A percentile compares a stretch with the other conserved stretches of the same genome.
Evolutionary conservation across 2,329 filamentous ascomycete genomes (phyloP).

Genomic region (Sordariomycetes sp.): DNA sequence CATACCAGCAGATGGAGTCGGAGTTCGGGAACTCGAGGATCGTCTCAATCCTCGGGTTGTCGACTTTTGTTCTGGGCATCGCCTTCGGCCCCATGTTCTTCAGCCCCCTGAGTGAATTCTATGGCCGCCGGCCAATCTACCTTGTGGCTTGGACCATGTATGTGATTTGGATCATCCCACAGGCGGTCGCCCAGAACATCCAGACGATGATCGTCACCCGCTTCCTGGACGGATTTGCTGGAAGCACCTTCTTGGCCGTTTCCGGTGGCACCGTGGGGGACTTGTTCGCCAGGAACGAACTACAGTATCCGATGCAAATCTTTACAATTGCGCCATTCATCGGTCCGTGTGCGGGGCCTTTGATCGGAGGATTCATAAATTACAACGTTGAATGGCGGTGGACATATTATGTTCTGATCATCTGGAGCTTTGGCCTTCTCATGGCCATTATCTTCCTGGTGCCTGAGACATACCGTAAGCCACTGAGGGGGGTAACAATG

Average conservation of each 20-base stretch:
- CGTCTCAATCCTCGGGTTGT: constrained; percentile 72
- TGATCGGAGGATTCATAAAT: constrained; percentile 76
- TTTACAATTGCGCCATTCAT: constrained; percentile 60
- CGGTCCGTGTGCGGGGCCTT: constrained; percentile 49
- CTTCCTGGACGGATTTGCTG: constrained; percentile 68
- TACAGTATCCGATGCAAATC: constrained; percentile 76
- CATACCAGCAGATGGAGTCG: constrained; percentile 65
- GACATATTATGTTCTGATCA: constrained; percentile 78
- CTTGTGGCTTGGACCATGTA: constrained; percentile 66
- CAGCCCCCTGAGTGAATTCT: constrained; percentile 65
- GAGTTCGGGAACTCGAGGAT: constrained; percentile 66
- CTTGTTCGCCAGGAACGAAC: constrained; percentile 57
- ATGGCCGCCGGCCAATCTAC: constrained; percentile 75
- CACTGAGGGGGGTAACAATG: not conserved
- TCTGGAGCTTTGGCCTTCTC: constrained; percentile 65
- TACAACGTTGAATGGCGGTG: constrained; percentile 66
- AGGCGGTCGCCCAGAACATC: constrained; percentile 75
- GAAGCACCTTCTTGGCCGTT: constrained; percentile 61
- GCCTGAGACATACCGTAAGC: constrained; percentile 74
- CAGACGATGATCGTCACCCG: constrained; percentile 67
- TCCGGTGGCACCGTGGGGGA: constrained; percentile 82
- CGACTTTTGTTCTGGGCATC: constrained; percentile 71
- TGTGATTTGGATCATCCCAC: constrained; percentile 71
- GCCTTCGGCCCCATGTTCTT: constrained; percentile 54
- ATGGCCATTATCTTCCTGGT: constrained; percentile 60